Base-by-base conservation (phyloP, 345 rosid species). In the Corchorus olitorius region DNA sequence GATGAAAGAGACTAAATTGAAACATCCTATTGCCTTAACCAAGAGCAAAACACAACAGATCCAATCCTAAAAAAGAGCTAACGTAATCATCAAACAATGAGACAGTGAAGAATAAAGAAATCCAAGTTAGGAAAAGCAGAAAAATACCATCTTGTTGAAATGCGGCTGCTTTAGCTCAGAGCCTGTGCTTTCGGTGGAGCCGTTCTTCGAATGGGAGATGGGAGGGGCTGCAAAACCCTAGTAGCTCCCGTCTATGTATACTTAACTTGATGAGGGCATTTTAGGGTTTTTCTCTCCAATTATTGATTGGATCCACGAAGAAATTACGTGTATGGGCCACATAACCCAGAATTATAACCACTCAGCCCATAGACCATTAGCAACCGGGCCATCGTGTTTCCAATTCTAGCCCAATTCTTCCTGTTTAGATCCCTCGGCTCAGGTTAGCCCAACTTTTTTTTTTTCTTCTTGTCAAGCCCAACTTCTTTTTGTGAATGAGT, bases 61-160 rank as follows among this genome's bases (percentile, higher is more conserved):
- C 4, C 46, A 34, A 34, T 22, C 43, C 43, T 4, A 39, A 39
- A 0, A 39, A 4, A 65, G 27, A 65, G 43, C 34, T 41, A 7
- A 41, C 33, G 43, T n/a, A 65, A 65, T 15, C 41, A 43, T 12
- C 35, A 45, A 39, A 64, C 7, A 17, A 17, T 41, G 66, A 62
- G 33, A 27, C 6, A 15, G 20, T 12, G 3, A 22, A 50, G 43
- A 14, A 33, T 27, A 15, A 70, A 43, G 2, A 56, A 35, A 70
- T 9, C 41, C 0, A 27, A 43, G 39, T 14, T 14, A 4, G 17
- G 10, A 3, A 48, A 49, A 19, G 50, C 4, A 63, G 37, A 62
- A 12, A 63, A 70, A 49, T 4, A 74, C 77, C 77, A 74, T 74
- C 19, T 34, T 72, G 60, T 1, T 15, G 60, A 70, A 48, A 34